A percentile compares a stretch with the other conserved stretches of the same genome.
These are phyloP conservation scores for Solanum appendiculatum DNA, from an alignment of 257 asterid genomes.

Conservation along the genomic window DNA sequence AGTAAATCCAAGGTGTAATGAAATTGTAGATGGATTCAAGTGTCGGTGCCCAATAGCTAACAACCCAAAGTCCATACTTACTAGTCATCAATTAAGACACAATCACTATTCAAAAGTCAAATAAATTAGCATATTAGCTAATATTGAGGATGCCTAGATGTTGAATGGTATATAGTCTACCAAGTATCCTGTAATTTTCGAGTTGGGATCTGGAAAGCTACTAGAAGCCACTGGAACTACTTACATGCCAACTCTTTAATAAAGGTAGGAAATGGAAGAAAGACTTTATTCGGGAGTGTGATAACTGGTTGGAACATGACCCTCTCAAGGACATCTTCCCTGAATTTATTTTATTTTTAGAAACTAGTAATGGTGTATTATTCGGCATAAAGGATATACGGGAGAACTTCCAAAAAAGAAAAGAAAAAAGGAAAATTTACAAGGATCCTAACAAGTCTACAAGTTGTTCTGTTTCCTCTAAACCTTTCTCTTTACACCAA, in stretches of 20 bases:
- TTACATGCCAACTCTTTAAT: neutral
- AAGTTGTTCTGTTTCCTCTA: neutral
- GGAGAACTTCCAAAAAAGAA: neutral
- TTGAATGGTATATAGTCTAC: neutral
- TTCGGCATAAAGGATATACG: neutral
- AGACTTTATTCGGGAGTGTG: neutral
- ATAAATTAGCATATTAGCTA: neutral
- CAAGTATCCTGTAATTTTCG: neutral
- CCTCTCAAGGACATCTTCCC: neutral
- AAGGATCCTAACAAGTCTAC: neutral
- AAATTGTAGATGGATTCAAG: neutral
- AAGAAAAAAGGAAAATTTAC: neutral
- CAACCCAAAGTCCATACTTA: neutral
- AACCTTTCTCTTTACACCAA: neutral
- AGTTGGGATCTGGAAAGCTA: neutral
- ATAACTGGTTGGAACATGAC: neutral
- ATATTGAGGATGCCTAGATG: neutral
- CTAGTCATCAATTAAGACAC: neutral
- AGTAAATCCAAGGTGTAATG: no score
- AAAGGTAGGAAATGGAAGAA: neutral
- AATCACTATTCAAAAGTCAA: neutral
- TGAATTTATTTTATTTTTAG: neutral
- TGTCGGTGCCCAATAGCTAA: neutral
- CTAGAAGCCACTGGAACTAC: neutral
- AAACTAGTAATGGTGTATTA: neutral